phyloP scores from a whole-genome alignment of 192 early-diverging fungal species.

The Backusella tuberculispora region DNA sequence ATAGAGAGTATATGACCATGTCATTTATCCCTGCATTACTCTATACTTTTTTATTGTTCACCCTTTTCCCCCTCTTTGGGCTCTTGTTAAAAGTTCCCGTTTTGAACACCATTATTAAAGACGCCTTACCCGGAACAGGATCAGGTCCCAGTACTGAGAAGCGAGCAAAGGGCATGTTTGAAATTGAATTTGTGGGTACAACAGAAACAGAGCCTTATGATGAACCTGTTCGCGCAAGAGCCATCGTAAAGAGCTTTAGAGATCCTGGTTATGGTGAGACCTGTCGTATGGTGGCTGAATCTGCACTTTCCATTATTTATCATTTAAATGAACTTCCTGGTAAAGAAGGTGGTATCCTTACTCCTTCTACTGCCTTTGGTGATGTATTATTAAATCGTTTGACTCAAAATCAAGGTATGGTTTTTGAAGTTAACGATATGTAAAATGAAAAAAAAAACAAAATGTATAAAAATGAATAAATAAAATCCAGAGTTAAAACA shows the following conservation, averaged over 20 bases:
- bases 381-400: constrained; percentile 66
- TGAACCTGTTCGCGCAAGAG: constrained; percentile 46
- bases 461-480: too few species aligned
- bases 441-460: background rate
- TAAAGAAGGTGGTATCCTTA: constrained; percentile 73
- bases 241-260: constrained; percentile 51
- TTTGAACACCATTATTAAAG: constrained; percentile 48
- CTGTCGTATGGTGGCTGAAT: constrained; percentile 75
- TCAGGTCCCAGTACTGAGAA: constrained; percentile 67
- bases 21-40: constrained; percentile 43
- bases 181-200: constrained; percentile 52
- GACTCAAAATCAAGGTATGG: constrained; percentile 57
- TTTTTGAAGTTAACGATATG: constrained; percentile 36
- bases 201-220: constrained; percentile 51
- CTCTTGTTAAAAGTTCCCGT: constrained; percentile 52
- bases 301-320: constrained; percentile 74
- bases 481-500: background rate
- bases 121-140: constrained; percentile 66
- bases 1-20: constrained; percentile 62
- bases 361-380: constrained; percentile 84
- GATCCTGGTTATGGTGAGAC: constrained; percentile 90
- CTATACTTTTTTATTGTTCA: constrained; percentile 47
- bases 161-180: constrained; percentile 56
- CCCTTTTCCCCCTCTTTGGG: constrained; percentile 40
- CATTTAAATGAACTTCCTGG: constrained; percentile 55